Conservation (phyloP, 768 basidiomycete species). For the Leccinum ochraceum region DNA sequence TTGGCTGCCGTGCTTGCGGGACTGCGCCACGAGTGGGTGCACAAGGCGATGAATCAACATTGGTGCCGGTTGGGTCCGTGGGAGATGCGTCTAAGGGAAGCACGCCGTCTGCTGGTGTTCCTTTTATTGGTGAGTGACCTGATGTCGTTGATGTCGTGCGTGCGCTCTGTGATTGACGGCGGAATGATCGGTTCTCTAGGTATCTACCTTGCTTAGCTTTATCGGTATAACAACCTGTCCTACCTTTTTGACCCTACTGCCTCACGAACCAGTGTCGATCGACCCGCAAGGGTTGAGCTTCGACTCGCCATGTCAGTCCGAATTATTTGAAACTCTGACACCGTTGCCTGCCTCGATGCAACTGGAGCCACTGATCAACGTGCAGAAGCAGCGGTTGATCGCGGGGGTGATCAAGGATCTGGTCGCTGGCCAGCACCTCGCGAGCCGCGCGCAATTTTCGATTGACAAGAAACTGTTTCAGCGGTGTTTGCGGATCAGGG, state of each 20-base stretch:
- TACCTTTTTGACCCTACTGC: constrained; percentile 85
- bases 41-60: constrained; percentile 54
- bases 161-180: not conserved
- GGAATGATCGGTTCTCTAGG: constrained; percentile 42
- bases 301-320: constrained; percentile 70
- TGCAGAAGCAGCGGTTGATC: constrained; percentile 84
- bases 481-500: constrained; percentile 71
- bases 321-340: constrained; percentile 73
- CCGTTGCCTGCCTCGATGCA: constrained; percentile 76
- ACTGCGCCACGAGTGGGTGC: constrained; percentile 68
- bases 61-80: constrained; percentile 68
- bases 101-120: constrained; percentile 64
- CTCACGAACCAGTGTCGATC: constrained; percentile 64
- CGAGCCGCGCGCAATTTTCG: constrained; percentile 66
- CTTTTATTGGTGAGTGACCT: constrained; percentile 72
- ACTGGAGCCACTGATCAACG: constrained; percentile 83
- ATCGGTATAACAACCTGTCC: constrained; percentile 64
- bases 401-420: constrained; percentile 75
- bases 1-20: constrained; percentile 80
- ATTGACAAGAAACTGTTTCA: constrained; percentile 78
- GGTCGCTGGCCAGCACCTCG: constrained; percentile 82
- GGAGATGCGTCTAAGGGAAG: constrained; percentile 57
- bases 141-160: not conserved
- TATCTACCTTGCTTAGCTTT: constrained; percentile 73
- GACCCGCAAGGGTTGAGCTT: constrained; percentile 64